phyloP scores from a whole-genome alignment of 2,329 filamentous ascomycete species.

The Cladophialophora carrionii region DNA sequence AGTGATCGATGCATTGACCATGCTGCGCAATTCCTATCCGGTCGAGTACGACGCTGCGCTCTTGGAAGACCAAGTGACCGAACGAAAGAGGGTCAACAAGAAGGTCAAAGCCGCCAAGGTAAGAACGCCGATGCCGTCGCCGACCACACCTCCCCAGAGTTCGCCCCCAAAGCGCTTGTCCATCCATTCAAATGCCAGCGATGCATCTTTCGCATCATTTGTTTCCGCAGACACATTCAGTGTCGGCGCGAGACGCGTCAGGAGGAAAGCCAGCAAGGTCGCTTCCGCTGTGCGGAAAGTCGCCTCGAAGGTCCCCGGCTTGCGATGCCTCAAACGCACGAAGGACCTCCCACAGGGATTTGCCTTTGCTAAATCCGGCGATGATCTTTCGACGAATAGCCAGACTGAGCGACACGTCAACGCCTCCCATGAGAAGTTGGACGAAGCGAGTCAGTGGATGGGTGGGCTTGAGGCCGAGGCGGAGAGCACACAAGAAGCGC shows the following conservation, averaged over 20 bases:
- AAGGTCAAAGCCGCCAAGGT: background rate
- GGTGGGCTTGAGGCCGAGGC: background rate
- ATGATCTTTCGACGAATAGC: background rate
- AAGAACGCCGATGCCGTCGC: background rate
- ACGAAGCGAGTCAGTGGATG: background rate
- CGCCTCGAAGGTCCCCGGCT: background rate
- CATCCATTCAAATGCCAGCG: background rate
- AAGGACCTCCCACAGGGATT: background rate
- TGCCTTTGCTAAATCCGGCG: background rate
- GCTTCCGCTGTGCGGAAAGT: background rate
- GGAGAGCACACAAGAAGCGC: background rate
- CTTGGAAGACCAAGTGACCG: background rate
- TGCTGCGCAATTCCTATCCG: slow-evolving; percentile 12
- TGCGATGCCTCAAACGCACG: background rate
- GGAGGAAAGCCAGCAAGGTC: background rate
- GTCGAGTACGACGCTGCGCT: background rate
- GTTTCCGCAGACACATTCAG: background rate
- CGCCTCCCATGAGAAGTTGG: background rate
- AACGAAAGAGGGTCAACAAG: background rate
- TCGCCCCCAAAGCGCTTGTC: background rate
- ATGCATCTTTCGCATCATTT: background rate
- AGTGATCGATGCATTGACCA: slow-evolving; percentile 2
- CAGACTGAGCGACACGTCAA: background rate
- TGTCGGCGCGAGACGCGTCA: background rate
- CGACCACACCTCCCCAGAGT: background rate